These are phyloP conservation scores for Nakazawaea wickerhamii DNA, from an alignment of 805 yeast genomes.

Conservation along the genomic window DNA sequence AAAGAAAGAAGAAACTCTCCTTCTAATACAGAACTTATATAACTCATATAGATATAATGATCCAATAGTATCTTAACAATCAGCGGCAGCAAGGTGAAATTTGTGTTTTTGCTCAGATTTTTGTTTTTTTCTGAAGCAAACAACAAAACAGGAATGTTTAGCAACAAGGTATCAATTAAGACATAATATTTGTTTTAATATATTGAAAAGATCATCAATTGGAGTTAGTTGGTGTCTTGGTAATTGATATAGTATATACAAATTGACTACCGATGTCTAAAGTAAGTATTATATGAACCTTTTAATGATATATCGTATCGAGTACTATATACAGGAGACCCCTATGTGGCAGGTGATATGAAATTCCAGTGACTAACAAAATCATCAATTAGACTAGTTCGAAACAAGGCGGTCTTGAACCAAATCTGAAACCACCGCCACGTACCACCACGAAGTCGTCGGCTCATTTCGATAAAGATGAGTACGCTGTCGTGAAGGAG, in stretches of 20 bases:
- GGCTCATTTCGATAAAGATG: slow-evolving; percentile 5
- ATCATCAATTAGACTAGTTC: background rate
- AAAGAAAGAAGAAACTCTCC: slow-evolving; percentile 36
- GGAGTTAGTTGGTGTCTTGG: no score
- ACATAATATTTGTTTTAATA: no score
- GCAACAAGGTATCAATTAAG: no score
- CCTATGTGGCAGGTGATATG: background rate
- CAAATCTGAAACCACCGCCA: background rate
- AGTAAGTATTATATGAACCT: no score
- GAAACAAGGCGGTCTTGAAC: background rate
- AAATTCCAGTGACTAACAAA: background rate
- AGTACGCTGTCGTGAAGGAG: slow-evolving; percentile 13
- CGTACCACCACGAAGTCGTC: slow-evolving; percentile 6
- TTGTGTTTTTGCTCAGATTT: background rate
- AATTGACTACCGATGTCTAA: no score
- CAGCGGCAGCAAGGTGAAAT: background rate
- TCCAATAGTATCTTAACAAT: no score
- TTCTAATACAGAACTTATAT: background rate
- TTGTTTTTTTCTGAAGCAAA: background rate
- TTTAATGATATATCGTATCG: no score
- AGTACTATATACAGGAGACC: no score
- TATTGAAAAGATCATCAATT: no score
- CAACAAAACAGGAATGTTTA: no score
- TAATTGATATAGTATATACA: no score
- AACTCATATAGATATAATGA: no score